A percentile compares a stretch with the other conserved stretches of the same genome.
These are phyloP conservation scores for Isoetes taiwanensis DNA, from an alignment of 75 land plant genomes.

Conservation along the genomic window DNA sequence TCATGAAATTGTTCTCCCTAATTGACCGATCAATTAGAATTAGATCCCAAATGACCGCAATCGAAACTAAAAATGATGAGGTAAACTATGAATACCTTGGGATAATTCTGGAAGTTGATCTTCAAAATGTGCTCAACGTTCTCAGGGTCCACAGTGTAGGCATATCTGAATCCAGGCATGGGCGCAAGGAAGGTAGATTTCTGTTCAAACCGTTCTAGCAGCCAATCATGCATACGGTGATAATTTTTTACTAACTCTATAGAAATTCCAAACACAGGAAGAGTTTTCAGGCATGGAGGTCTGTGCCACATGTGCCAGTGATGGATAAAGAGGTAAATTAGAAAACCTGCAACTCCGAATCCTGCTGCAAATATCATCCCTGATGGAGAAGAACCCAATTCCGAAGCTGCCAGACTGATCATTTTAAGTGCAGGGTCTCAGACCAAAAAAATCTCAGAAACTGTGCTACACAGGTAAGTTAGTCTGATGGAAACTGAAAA, in stretches of 20 bases:
- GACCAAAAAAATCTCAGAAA: no score
- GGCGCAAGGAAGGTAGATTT: neutral
- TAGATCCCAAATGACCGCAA: neutral
- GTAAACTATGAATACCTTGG: neutral
- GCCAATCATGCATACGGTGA: conserved; percentile 1
- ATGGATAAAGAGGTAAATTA: no score
- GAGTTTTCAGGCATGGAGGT: neutral
- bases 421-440: no score
- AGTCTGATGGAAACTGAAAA: no score
- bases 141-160: conserved; percentile 4
- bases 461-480: no score
- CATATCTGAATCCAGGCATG: neutral
- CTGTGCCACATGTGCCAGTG: no score
- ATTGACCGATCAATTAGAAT: neutral
- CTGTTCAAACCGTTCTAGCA: neutral
- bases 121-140: neutral
- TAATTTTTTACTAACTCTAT: neutral
- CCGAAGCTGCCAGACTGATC: no score
- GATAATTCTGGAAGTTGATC: conserved; percentile 2
- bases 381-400: no score
- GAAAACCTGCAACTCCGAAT: no score
- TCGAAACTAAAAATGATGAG: neutral
- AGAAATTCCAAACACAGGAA: neutral
- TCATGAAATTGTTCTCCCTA: neutral
- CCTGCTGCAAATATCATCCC: no score